These are phyloP conservation scores for Trypanosoma melophagium DNA, from an alignment of 208 protist genomes.

Conservation along the genomic window DNA sequence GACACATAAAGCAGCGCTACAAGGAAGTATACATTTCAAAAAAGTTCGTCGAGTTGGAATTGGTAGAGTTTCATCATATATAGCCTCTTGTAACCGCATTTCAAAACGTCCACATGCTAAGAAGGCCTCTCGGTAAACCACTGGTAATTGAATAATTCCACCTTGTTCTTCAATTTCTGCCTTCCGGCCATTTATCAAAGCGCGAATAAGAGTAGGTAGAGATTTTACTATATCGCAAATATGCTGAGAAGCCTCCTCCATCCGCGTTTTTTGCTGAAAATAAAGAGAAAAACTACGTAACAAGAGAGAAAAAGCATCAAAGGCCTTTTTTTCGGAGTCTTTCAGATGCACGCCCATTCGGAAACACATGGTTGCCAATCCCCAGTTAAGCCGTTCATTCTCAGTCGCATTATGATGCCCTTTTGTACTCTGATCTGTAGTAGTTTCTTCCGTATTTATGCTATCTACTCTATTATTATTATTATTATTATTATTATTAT, in stretches of 20 bases:
- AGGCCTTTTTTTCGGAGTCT: slow-evolving; percentile 37
- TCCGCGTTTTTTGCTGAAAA: slow-evolving; percentile 32
- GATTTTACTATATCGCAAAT: slow-evolving; percentile 42
- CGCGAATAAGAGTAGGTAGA: slow-evolving; percentile 52
- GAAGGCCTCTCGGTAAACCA: slow-evolving; percentile 50
- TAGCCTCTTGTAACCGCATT: slow-evolving; percentile 43
- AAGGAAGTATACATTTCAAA: slow-evolving; percentile 55
- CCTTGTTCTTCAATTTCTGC: slow-evolving; percentile 17
- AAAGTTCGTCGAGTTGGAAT: slow-evolving; percentile 25
- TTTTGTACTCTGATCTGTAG: slow-evolving; percentile 7
- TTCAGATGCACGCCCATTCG: slow-evolving; percentile 64
- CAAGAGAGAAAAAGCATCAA: slow-evolving; percentile 53
- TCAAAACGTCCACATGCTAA: slow-evolving; percentile 65
- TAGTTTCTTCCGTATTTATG: not conserved
- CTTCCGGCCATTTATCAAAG: slow-evolving; percentile 24
- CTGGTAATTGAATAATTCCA: slow-evolving; percentile 28
- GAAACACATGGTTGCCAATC: slow-evolving; percentile 71
- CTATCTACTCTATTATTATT: not conserved
- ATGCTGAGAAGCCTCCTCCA: slow-evolving; percentile 19
- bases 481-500: not conserved
- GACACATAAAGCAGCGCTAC: slow-evolving; percentile 62
- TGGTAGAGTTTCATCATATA: slow-evolving; percentile 20
- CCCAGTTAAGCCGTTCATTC: slow-evolving; percentile 43
- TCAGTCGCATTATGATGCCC: slow-evolving; percentile 16
- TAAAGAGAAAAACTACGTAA: slow-evolving; percentile 63